Percentiles rank a stretch among this genome's conserved stretches.
phyloP scores from a whole-genome alignment of 768 basidiomycete genomes.

The Auricularia heimuer region DNA sequence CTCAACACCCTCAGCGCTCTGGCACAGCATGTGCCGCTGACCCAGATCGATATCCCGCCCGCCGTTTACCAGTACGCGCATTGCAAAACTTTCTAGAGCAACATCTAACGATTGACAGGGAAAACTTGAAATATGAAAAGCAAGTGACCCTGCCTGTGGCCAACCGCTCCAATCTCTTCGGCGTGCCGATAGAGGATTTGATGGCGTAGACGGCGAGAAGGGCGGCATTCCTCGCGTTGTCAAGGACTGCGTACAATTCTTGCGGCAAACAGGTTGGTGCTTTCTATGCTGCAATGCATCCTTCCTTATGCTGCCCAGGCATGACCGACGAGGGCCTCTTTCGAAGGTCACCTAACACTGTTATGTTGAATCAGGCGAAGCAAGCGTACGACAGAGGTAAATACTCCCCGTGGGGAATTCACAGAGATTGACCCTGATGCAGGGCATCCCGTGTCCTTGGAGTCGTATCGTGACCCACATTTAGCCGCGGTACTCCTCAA shows the following conservation, averaged over 20 bases:
- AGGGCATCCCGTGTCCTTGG: conserved; percentile 72
- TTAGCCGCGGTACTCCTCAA: conserved; percentile 80
- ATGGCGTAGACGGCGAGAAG: conserved; percentile 77
- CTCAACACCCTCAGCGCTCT: conserved; percentile 68
- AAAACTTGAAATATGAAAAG: conserved; percentile 67
- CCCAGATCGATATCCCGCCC: conserved; percentile 78
- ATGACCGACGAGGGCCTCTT: conserved; percentile 73
- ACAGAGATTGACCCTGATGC: neutral
- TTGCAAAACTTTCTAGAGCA: neutral
- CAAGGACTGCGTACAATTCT: conserved; percentile 61
- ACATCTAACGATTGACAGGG: conserved; percentile 33
- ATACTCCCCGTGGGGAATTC: too few species aligned
- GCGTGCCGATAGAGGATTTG: conserved; percentile 69
- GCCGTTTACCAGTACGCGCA: conserved; percentile 60
- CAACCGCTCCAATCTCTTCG: conserved; percentile 57
- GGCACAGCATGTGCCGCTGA: conserved; percentile 68
- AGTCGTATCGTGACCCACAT: conserved; percentile 67
- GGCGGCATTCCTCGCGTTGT: conserved; percentile 74
- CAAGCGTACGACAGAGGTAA: conserved; percentile 78
- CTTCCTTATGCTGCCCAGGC: conserved; percentile 20
- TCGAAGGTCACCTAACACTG: conserved; percentile 67
- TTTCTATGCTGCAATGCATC: neutral
- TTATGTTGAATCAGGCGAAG: conserved; percentile 59
- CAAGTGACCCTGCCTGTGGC: conserved; percentile 58
- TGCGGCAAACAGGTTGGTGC: conserved; percentile 44